Conservation (phyloP, 805 yeast species). For the Ogataea kodamae region DNA sequence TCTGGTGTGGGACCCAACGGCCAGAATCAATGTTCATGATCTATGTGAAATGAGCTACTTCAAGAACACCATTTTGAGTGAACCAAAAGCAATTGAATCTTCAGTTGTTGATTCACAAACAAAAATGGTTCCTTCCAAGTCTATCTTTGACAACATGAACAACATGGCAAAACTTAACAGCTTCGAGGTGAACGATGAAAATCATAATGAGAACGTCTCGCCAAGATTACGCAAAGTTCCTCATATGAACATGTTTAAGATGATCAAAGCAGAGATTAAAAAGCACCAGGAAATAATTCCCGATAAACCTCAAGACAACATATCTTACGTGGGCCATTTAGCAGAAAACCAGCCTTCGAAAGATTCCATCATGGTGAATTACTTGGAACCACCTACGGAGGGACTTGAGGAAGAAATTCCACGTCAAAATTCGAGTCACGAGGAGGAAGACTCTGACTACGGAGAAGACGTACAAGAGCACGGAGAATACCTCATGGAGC, state of each 20-base stretch:
- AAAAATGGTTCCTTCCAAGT: slow-evolving; percentile 2
- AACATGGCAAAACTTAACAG: slow-evolving; percentile 3
- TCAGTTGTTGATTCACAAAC: too few species aligned
- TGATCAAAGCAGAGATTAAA: slow-evolving; percentile 8
- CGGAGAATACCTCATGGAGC: slow-evolving; percentile 13
- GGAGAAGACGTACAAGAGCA: slow-evolving; percentile 19
- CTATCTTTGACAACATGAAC: slow-evolving; percentile 4
- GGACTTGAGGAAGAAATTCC: slow-evolving; percentile 1
- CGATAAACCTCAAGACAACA: slow-evolving; percentile 5
- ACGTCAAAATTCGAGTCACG: slow-evolving; percentile 13
- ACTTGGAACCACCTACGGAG: slow-evolving; percentile 2
- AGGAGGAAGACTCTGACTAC: slow-evolving; percentile 19
- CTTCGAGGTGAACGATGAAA: slow-evolving; percentile 17
- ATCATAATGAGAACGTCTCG: slow-evolving; percentile 11
- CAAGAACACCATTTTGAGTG: slow-evolving; percentile 35
- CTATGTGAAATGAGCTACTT: slow-evolving; percentile 55
- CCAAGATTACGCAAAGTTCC: slow-evolving; percentile 22
- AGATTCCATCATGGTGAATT: slow-evolving; percentile 1
- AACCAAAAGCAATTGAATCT: too few species aligned
- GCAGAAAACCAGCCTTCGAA: slow-evolving; percentile 5
- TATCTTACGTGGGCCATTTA: slow-evolving; percentile 9
- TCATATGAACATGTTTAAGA: slow-evolving; percentile 15
- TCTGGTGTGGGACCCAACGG: slow-evolving; percentile 75
- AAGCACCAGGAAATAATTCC: slow-evolving; percentile 13
- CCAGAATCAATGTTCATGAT: slow-evolving; percentile 50